Evolutionary conservation across 306 rosid species (phyloP), one percentile per base, ranked within the genome.

Genomic region (Prosopis cineraria): DNA sequence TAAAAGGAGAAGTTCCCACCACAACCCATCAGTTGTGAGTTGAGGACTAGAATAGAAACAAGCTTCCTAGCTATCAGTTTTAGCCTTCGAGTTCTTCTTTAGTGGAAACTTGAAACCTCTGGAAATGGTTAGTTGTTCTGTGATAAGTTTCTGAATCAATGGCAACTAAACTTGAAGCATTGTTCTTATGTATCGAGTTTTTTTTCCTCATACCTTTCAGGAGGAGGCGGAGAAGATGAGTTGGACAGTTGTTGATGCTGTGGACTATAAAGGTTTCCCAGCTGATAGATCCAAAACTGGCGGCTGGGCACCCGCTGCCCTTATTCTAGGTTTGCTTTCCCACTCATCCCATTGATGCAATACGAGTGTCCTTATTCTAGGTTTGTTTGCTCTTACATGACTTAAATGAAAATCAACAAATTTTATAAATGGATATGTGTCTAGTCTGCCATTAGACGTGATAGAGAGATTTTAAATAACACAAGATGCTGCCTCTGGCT

Each of bases 241-340:
- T 82, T 85, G 88, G 90, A 83, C 87, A 7, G 87, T 78, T 60
- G 76, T 92, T 69, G 97, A 88, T 81, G 93, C 97, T 67, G 89
- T 90, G 78, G 90, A 94, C 84, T 92, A 88, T 82, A 84, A 84
- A 80, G 97, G 97, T 37, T 75, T 81, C 68, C 93, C 97, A 25
- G 97, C 95, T 75, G 91, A 92, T 45, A 88, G 85, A 77, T 85
- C 89, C 66, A 88, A 84, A 90, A 94, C 98, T 6, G 97, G 98
- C 1, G 95, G 98, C 77, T 92, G 98, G 98, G 81, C 82, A 9
- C 80, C 95, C 0, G 98, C 98, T 30, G 87, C 97, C 36, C 92
- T 88, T 39, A 86, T 92, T 78, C 87, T 87, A 79, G 97, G 98
- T 94, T 74, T 83, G 84, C 69, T 22, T 39, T 2, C 25, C 71